Evolutionary conservation across 75 land plant genomes (phyloP).

Genomic region (Isoetes taiwanensis): DNA sequence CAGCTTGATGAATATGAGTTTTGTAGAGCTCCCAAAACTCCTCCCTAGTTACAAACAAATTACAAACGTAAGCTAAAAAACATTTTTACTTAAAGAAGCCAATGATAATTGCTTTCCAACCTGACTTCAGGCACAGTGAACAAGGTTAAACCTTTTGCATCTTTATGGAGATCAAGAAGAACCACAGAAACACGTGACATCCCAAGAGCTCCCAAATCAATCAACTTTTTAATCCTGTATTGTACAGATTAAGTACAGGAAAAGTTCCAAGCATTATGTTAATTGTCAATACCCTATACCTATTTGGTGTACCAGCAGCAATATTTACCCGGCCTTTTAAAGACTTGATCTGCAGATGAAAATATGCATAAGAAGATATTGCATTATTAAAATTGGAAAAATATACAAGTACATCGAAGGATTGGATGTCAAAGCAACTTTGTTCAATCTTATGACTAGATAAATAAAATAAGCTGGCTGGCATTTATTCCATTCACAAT

Average conservation of each 20-base stretch:
- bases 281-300: no score
- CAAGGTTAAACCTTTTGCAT: conserved; percentile 82
- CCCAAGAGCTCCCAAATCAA: conserved; percentile 68
- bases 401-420: not conserved
- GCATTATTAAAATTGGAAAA: not conserved
- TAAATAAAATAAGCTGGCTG: no score
- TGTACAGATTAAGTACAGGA: no score
- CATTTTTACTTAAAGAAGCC: no score
- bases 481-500: no score
- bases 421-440: no score
- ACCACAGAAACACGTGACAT: conserved; percentile 50
- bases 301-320: conserved; percentile 85
- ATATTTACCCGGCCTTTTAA: conserved; percentile 66
- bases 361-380: not conserved
- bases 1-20: conserved; percentile 32
- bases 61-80: not conserved
- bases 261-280: no score
- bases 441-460: no score
- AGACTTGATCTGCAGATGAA: conserved; percentile 27
- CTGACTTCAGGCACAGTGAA: conserved; percentile 91
- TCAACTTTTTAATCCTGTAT: conserved; percentile 76
- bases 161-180: conserved; percentile 66
- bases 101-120: no score
- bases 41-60: conserved; percentile 2
- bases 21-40: conserved; percentile 84